Evolutionary conservation across 1,284 basidiomycete species (phyloP).

Genomic region (Ganoderma lingzhi): DNA sequence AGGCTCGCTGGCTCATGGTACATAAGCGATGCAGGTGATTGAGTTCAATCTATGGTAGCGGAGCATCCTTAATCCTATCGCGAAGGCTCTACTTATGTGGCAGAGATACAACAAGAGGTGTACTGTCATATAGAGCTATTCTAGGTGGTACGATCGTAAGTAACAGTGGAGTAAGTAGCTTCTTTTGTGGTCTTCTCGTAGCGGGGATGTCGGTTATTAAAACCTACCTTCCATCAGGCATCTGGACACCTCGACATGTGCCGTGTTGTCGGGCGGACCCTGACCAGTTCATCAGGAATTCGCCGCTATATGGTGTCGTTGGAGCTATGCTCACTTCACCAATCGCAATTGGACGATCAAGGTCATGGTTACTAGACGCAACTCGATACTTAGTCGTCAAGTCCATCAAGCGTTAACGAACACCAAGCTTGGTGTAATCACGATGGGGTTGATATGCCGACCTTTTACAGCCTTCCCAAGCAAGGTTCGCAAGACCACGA

Average conservation of each 20-base stretch:
- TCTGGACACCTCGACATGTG: background rate
- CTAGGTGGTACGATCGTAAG: background rate
- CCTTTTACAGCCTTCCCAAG: no score
- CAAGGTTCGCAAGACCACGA: no score
- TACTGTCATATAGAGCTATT: background rate
- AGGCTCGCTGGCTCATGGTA: background rate
- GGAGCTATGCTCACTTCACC: background rate
- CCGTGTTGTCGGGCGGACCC: background rate
- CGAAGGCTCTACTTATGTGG: background rate
- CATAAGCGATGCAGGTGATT: background rate
- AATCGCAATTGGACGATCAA: background rate
- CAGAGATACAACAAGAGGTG: background rate
- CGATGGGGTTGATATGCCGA: no score
- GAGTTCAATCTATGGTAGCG: background rate
- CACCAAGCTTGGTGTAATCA: no score
- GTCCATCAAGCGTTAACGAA: background rate
- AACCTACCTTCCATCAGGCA: background rate
- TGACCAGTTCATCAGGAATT: background rate
- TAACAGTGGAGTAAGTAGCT: background rate
- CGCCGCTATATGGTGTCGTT: background rate
- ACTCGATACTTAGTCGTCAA: background rate
- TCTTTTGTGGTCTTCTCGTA: background rate
- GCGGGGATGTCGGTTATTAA: background rate
- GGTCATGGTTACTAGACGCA: background rate
- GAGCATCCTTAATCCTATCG: background rate